These are phyloP conservation scores for Aspergillus sp. DNA, from an alignment of 2,329 filamentous ascomycete species.

Conservation along the genomic window DNA sequence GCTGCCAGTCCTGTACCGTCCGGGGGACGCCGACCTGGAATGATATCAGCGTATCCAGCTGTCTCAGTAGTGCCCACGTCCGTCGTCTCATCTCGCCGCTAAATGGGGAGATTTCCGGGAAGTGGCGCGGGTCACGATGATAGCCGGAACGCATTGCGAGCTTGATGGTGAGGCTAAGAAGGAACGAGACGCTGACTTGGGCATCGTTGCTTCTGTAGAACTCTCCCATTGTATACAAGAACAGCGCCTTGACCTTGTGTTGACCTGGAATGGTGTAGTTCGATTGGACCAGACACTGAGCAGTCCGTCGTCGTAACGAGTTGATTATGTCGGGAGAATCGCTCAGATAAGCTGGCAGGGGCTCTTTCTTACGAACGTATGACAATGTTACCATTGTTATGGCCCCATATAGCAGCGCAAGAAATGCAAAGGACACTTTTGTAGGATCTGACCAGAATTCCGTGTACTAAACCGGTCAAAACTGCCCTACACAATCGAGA, in stretches of 20 bases:
- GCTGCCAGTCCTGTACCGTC: slow-evolving; percentile 60
- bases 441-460: slow-evolving; percentile 30
- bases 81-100: slow-evolving; percentile 55
- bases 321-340: slow-evolving; percentile 26
- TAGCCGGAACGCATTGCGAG: slow-evolving; percentile 64
- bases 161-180: slow-evolving; percentile 55
- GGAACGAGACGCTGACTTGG: slow-evolving; percentile 54
- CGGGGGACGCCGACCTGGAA: slow-evolving; percentile 66
- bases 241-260: slow-evolving; percentile 33
- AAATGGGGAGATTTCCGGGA: slow-evolving; percentile 53
- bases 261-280: slow-evolving; percentile 33
- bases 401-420: slow-evolving; percentile 29
- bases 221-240: slow-evolving; percentile 29
- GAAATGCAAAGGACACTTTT: slow-evolving; percentile 28
- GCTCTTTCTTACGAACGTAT: slow-evolving; percentile 23
- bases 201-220: slow-evolving; percentile 32
- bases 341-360: slow-evolving; percentile 17
- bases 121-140: slow-evolving; percentile 57
- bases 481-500: neutral
- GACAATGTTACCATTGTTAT: slow-evolving; percentile 28
- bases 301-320: slow-evolving; percentile 51
- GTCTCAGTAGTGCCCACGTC: slow-evolving; percentile 42
- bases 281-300: slow-evolving; percentile 32
- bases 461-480: slow-evolving; percentile 22
- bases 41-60: slow-evolving; percentile 61